Base-by-base conservation (phyloP, 805 yeast genomes). In the Wickerhamiella cacticola region DNA sequence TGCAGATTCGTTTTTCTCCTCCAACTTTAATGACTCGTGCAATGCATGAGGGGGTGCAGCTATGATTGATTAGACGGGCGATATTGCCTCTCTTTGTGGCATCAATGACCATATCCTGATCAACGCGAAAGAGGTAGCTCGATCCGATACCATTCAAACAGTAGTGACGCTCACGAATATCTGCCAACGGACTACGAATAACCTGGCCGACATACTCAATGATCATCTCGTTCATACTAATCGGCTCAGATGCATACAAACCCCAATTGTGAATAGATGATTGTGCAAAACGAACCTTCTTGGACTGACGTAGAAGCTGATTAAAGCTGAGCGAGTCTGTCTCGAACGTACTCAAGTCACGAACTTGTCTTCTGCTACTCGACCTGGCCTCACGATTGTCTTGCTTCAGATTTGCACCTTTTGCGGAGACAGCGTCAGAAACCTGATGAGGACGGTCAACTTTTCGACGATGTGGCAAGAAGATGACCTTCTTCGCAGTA, bases 241-340 rank as follows among this genome's bases (percentile, higher is more conserved):
- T 92, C 1, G 94, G 94, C 59, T 92, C 97, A 58, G 84, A 68
- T 0, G 99, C 98, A 65, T 87, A 92, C 34, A 92, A 67, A 0
- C 99, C 99, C 98, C 98, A 92, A 59, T 89, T 86, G 63, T 92
- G 98, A 59, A 92, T 92, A 0, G 96, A 94, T 2, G 96, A 87
- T 47, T 97, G 72, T 0, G 96, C 96, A 70, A 88, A 88, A n/a
- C 92, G 81, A 7, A 89, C 96, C 0, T 95, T 95, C 59, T 89
- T 89, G 63, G 82, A 84, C 53, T 96, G 74, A 60, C 85, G 87
- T 54, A 85, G 83, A 56, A 89, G 73, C 53, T 89, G 94, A 61
- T 88, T 89, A 65, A 86, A 73, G 39, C 84, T 80, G 55, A 88
- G 67, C 5, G 84, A 73, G 57, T 86, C 96, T 1, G 85, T 72